Evolutionary conservation across 2,329 filamentous ascomycete species (phyloP).

Genomic region (Verticillium longisporum): DNA sequence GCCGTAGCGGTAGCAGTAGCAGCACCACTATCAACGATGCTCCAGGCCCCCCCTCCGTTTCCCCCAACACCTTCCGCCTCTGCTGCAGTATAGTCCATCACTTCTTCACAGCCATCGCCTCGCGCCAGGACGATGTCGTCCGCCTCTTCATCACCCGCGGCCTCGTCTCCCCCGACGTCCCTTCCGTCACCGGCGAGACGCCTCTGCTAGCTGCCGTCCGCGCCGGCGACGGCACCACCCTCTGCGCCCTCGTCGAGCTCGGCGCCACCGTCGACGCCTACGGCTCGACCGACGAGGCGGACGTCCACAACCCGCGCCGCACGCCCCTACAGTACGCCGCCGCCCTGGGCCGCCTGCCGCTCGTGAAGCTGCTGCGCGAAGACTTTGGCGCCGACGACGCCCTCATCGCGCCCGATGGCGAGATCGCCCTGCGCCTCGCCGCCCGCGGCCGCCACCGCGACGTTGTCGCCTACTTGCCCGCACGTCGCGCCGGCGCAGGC

Average conservation of each 20-base stretch:
- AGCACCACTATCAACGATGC: background rate
- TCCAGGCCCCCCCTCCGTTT: too few species aligned
- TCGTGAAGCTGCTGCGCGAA: constrained; percentile 33
- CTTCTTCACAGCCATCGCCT: constrained; percentile 21
- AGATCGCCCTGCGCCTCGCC: constrained; percentile 37
- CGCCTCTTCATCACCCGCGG: constrained; percentile 22
- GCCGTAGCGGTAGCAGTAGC: too few species aligned
- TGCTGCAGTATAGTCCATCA: constrained; percentile 15
- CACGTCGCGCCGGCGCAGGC: constrained; percentile 29
- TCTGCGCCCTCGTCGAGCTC: constrained; percentile 24
- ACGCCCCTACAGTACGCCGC: constrained; percentile 39
- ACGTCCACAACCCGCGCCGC: constrained; percentile 15
- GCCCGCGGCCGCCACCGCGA: constrained; percentile 32
- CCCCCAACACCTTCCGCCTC: background rate
- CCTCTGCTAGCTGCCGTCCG: constrained; percentile 29
- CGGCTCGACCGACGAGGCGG: constrained; percentile 17
- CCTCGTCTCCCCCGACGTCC: constrained; percentile 30
- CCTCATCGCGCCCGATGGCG: constrained; percentile 35
- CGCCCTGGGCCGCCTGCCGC: constrained; percentile 26
- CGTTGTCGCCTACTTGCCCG: constrained; percentile 34
- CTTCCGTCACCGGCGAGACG: constrained; percentile 19
- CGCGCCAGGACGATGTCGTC: constrained; percentile 19
- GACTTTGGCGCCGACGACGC: constrained; percentile 33
- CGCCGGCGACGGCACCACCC: constrained; percentile 20
- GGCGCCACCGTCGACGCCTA: constrained; percentile 26